Evolutionary conservation across 1,139 yeast species (phyloP).

Genomic region (Lipomyces yarrowii): DNA sequence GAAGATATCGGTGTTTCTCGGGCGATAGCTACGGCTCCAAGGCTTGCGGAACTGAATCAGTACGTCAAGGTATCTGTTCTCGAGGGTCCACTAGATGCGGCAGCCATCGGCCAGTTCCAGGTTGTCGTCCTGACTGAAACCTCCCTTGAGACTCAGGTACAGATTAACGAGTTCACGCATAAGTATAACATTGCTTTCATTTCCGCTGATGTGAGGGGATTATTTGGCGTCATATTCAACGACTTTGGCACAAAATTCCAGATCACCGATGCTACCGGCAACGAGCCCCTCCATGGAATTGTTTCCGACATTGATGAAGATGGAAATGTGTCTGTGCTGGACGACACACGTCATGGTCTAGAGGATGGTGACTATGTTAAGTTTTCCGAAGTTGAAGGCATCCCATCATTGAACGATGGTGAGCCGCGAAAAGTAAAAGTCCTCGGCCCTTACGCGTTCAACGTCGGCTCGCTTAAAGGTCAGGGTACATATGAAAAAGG

Average conservation of each 20-base stretch:
- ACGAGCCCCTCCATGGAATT: conserved; percentile 84
- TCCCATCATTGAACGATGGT: conserved; percentile 65
- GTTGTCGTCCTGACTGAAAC: conserved; percentile 84
- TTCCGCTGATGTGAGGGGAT: conserved; percentile 79
- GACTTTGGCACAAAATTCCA: conserved; percentile 85
- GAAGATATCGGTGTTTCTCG: conserved; percentile 76
- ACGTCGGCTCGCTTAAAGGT: conserved; percentile 54
- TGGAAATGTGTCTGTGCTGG: conserved; percentile 91
- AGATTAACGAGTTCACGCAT: conserved; percentile 77
- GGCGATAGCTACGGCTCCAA: conserved; percentile 66
- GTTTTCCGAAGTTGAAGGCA: conserved; percentile 83
- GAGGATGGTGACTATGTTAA: conserved; percentile 91
- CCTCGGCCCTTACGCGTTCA: conserved; percentile 86
- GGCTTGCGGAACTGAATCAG: conserved; percentile 77
- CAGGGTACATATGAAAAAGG: conserved; percentile 73
- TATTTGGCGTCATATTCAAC: conserved; percentile 86
- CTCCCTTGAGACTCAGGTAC: conserved; percentile 71
- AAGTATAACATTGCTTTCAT: conserved; percentile 74
- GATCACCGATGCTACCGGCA: conserved; percentile 85
- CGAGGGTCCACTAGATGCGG: conserved; percentile 49
- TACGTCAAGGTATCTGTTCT: conserved; percentile 85
- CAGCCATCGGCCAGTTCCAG: conserved; percentile 61
- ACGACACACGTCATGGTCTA: conserved; percentile 88
- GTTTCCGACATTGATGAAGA: conserved; percentile 74
- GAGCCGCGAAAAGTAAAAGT: conserved; percentile 76